Base-by-base conservation (phyloP, 2,329 filamentous ascomycete species). In the Apiospora aurea region DNA sequence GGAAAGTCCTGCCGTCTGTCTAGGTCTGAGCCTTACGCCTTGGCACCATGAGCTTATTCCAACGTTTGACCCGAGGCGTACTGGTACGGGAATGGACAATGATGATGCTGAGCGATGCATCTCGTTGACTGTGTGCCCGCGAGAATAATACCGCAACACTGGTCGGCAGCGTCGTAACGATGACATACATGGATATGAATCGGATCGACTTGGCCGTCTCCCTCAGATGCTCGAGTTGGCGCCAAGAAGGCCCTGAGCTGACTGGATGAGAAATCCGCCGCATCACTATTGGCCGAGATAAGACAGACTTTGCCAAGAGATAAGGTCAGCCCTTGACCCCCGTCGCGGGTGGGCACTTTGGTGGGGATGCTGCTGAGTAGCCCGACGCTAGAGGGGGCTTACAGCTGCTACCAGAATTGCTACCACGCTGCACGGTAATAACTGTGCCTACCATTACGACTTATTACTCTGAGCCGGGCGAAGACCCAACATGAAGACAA, bases 251-350 rank as follows among this genome's bases (percentile, higher is more conserved):
- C 26, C 29, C 34, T 69, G 67, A 69, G 29, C 38, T 69, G 47
- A 21, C 43, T 47, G 34, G 49, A 51, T 69, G 68, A 51, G 68
- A 69, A 69, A 69, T 57, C 68, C 34, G 24, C 34, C 21, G 68
- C 18, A 43, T 29, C n/a, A 14, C 49, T 29, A 69, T 69, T 69
- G 68, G 68, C 26, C 47, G 14, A 57, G 68, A 69, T 69, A 69
- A 69, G 68, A 34, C 68, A 69, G 49, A 44, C 68, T 69, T 69
- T 69, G 46, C 68, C 67, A 69, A 69, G 67, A 69, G 67, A 69
- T 69, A 69, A 69, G 67, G 24, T 38, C 67, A n/a, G 57, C 57
- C 57, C 57, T 64, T 38, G 57, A 64, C 34, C 57, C 57, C 29
- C 34, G 57, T 64, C 57, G 34, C 18, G 10, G 29, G 57, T 64